These are phyloP conservation scores for Henckelia pumila DNA, from an alignment of 257 asterid genomes.

Conservation along the genomic window DNA sequence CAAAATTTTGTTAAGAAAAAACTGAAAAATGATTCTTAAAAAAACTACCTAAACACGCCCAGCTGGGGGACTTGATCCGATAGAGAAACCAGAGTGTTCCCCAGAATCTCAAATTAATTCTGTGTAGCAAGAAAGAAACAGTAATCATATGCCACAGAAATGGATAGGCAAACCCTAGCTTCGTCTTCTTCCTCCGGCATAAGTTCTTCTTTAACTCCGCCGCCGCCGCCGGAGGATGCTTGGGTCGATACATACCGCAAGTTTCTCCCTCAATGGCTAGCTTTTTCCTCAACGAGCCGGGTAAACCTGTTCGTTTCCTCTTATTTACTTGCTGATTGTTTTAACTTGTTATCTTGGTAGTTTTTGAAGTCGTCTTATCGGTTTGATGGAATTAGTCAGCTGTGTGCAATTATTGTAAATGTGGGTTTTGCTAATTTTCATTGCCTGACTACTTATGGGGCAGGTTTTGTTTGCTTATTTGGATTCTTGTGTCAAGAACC, in stretches of 20 bases:
- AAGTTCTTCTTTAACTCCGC: constrained; percentile 28
- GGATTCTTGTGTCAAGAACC: neutral
- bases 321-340: neutral
- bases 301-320: constrained; percentile 29
- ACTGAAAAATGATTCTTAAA: too few species aligned
- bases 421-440: neutral
- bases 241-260: constrained; percentile 57
- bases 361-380: neutral
- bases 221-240: constrained; percentile 72
- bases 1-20: too few species aligned
- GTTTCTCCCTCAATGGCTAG: constrained; percentile 63
- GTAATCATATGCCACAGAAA: constrained; percentile 17
- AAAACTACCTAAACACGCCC: too few species aligned
- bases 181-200: constrained; percentile 47
- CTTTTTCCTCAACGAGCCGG: constrained; percentile 45
- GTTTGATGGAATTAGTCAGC: neutral
- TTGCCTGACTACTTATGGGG: neutral
- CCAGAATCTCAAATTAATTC: too few species aligned
- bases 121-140: neutral
- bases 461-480: neutral
- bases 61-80: too few species aligned
- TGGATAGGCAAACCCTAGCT: constrained; percentile 84
- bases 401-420: neutral
- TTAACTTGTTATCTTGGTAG: too few species aligned
- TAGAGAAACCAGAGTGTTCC: too few species aligned